These are phyloP conservation scores for Basipetospora chlamydospora DNA, from an alignment of 2,329 filamentous ascomycete species.

Conservation along the genomic window DNA sequence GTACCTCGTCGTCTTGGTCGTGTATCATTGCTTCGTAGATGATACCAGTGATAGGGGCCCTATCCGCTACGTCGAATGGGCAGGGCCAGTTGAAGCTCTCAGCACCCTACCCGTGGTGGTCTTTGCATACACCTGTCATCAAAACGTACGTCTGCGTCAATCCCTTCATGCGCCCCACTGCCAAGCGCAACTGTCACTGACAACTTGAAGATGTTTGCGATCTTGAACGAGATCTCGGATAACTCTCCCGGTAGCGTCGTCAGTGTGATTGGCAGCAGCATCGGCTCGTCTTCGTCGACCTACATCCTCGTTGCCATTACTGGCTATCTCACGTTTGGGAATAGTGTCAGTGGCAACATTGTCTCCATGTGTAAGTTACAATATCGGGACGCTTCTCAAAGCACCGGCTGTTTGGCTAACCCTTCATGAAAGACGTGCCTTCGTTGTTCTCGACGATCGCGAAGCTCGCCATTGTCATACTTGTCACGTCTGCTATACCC, in stretches of 20 bases:
- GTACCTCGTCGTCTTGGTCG: conserved; percentile 82
- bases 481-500: conserved; percentile 93
- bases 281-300: conserved; percentile 72
- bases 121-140: conserved; percentile 98
- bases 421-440: conserved; percentile 37
- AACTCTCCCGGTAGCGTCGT: conserved; percentile 63
- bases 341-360: conserved; percentile 82
- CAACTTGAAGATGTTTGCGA: conserved; percentile 75
- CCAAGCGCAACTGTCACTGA: too few relatives aligned
- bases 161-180: too few relatives aligned
- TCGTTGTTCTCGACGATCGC: conserved; percentile 80
- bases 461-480: conserved; percentile 84
- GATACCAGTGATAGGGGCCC: conserved; percentile 58
- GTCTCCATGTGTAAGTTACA: conserved; percentile 65
- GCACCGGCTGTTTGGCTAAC: conserved; percentile 7
- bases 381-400: too few relatives aligned
- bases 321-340: conserved; percentile 89
- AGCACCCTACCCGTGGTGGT: conserved; percentile 89
- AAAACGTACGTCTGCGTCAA: conserved; percentile 62
- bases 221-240: conserved; percentile 84
- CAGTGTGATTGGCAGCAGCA: conserved; percentile 66
- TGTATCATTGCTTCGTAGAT: conserved; percentile 83
- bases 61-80: conserved; percentile 65
- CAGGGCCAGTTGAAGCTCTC: conserved; percentile 61
- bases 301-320: conserved; percentile 90